Evolutionary conservation across 2,329 filamentous ascomycete genomes (phyloP), one percentile per base, ranked within the genome.

Genomic region (Penicillium crustosum): DNA sequence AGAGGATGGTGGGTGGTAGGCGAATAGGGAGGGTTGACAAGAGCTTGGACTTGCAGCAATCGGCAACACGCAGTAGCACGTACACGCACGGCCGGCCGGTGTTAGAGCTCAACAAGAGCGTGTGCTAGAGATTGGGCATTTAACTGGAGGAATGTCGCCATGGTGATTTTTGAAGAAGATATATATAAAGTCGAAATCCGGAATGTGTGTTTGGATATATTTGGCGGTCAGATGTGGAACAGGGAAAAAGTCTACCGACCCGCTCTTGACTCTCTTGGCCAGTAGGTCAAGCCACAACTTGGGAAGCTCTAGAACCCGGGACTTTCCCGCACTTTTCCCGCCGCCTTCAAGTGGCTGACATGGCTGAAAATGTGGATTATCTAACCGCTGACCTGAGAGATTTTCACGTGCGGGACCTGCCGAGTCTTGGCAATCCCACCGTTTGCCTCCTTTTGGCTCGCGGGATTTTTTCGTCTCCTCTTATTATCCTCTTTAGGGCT

Each of bases 101-200:
- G 60, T 64, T 66, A 66, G 50, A 60, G 66, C 55, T 62, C 57
- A 57, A 33, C 19, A 15, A 49, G 43, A 59, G 56, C 55, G 64
- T 65, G 65, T 68, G 66, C 53, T 58, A 62, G 41, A 58, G 49
- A 58, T 31, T 27, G 41, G 55, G 60, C 58, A 61, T 67, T 58
- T 68, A 42, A 66, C 59, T 68, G 66, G 66, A 68, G 56, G 63
- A 59, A 57, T 21, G 43, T 50, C 51, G 60, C 50, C 55, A 65
- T 65, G 50, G 57, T 58, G 53, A 55, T 53, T 27, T 53, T 27
- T 35, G 21, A 6, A 9, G 39, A 38, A 31, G 45, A 27, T 29
- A 43, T 45, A 53, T 41, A 43, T 25, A 31, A 44, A 56, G 27
- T 17, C 49, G 53, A 53, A 57, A 57, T 53, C 31, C 19, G 21